Percentiles rank a stretch among this genome's conserved stretches.
Evolutionary conservation across 306 rosid genomes (phyloP).

Genomic region (Castanea sativa): DNA sequence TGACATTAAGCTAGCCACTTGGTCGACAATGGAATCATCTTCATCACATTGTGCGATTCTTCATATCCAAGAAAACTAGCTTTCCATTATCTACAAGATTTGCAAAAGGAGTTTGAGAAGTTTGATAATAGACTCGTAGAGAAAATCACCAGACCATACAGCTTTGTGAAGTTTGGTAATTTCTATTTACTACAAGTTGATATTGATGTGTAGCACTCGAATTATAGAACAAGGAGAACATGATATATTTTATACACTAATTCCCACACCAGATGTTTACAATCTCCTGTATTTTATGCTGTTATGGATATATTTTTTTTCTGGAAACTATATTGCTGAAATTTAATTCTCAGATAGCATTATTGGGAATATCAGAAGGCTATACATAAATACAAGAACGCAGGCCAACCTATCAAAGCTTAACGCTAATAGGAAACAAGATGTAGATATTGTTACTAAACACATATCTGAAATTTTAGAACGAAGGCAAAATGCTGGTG

Average conservation of each 20-base stretch:
- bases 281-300: background rate
- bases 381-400: conserved; percentile 63
- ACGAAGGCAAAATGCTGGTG: conserved; percentile 31
- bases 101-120: conserved; percentile 62
- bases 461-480: conserved; percentile 36
- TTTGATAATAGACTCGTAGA: conserved; percentile 47
- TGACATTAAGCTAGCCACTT: conserved; percentile 40
- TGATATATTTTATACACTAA: too few relatives aligned
- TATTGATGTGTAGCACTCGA: conserved; percentile 11
- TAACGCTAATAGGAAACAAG: conserved; percentile 40
- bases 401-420: conserved; percentile 70
- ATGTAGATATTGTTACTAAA: conserved; percentile 42
- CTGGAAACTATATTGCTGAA: conserved; percentile 10
- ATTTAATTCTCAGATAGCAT: conserved; percentile 41
- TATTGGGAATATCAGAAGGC: conserved; percentile 53
- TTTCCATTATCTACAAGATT: conserved; percentile 65
- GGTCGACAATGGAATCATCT: conserved; percentile 65
- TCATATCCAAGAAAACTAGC: conserved; percentile 74
- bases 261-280: background rate
- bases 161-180: conserved; percentile 68
- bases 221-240: conserved; percentile 12
- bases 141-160: conserved; percentile 57
- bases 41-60: conserved; percentile 58
- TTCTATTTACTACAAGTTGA: conserved; percentile 10
- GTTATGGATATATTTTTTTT: background rate